Evolutionary conservation across 148 eudicot genomes (phyloP).

Genomic region (Chenopodium formosanum): DNA sequence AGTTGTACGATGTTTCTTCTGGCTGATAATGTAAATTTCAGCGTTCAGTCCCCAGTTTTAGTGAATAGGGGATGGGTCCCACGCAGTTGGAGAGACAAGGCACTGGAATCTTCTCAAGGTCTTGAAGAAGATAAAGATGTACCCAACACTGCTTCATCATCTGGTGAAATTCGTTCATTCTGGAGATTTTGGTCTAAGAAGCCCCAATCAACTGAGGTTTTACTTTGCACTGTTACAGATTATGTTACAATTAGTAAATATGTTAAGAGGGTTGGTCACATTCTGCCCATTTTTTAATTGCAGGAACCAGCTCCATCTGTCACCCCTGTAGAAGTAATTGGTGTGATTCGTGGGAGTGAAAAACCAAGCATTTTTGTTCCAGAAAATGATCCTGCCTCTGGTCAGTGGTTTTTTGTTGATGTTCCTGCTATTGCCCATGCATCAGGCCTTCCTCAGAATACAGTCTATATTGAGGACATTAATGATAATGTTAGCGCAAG

Average conservation of each 20-base stretch:
- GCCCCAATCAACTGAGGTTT: constrained; percentile 45
- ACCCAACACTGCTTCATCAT: constrained; percentile 28
- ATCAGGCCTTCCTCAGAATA: constrained; percentile 67
- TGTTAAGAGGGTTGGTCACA: background rate
- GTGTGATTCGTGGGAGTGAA: constrained; percentile 93
- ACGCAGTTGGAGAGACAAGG: constrained; percentile 87
- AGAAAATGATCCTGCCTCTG: constrained; percentile 68
- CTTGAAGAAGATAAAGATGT: constrained; percentile 26
- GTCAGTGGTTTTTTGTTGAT: constrained; percentile 95
- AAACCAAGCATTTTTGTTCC: constrained; percentile 96
- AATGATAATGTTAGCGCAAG: constrained; percentile 64
- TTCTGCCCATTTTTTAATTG: constrained; percentile 7
- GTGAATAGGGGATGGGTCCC: constrained; percentile 99
- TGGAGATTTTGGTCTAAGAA: constrained; percentile 82
- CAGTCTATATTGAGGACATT: constrained; percentile 68
- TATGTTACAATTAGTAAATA: constrained; percentile 5
- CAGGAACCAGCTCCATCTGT: constrained; percentile 55
- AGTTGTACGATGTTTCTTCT: constrained; percentile 11
- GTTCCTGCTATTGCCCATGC: constrained; percentile 74
- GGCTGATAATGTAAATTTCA: constrained; percentile 42
- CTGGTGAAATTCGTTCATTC: constrained; percentile 43
- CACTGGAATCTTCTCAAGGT: constrained; percentile 35
- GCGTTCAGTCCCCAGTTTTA: constrained; percentile 76
- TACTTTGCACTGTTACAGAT: constrained; percentile 10
- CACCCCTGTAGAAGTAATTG: constrained; percentile 58